Percentiles rank a stretch among this genome's conserved stretches.
phyloP scores from a whole-genome alignment of 2,329 filamentous ascomycete species.

The Botrytis byssoidea region DNA sequence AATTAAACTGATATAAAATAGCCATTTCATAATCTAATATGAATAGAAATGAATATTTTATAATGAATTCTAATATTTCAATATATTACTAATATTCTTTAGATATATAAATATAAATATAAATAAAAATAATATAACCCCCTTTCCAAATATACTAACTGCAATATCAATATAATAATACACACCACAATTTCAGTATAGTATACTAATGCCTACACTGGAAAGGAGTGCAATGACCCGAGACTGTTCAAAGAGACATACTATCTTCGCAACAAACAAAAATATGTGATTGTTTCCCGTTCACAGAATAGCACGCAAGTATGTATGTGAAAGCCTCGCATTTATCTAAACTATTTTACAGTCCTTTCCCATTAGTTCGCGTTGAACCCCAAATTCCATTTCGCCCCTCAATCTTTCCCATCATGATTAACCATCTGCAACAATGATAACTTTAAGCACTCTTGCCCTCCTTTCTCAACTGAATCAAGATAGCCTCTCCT shows the following conservation, averaged over 20 bases:
- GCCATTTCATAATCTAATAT: too few species aligned
- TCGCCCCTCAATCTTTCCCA: background rate
- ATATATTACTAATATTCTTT: too few species aligned
- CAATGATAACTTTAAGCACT: background rate
- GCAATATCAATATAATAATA: too few species aligned
- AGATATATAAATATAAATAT: too few species aligned
- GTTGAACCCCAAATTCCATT: background rate
- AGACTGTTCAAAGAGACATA: background rate
- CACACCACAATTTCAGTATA: too few species aligned
- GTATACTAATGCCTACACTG: too few species aligned
- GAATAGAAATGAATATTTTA: too few species aligned
- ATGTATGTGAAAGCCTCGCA: background rate
- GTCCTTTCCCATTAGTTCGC: background rate
- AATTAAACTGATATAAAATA: too few species aligned
- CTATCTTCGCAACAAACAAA: background rate
- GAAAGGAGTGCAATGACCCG: background rate
- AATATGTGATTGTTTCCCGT: background rate
- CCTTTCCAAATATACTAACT: too few species aligned
- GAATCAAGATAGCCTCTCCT: conserved; percentile 42
- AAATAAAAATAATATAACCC: too few species aligned
- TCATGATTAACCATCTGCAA: too few species aligned
- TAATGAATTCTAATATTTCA: too few species aligned
- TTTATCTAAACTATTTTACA: background rate
- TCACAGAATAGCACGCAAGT: background rate
- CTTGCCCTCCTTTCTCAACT: background rate